Evolutionary conservation across 2,329 filamentous ascomycete species (phyloP).

Genomic region (Calonectria pauciramosa): DNA sequence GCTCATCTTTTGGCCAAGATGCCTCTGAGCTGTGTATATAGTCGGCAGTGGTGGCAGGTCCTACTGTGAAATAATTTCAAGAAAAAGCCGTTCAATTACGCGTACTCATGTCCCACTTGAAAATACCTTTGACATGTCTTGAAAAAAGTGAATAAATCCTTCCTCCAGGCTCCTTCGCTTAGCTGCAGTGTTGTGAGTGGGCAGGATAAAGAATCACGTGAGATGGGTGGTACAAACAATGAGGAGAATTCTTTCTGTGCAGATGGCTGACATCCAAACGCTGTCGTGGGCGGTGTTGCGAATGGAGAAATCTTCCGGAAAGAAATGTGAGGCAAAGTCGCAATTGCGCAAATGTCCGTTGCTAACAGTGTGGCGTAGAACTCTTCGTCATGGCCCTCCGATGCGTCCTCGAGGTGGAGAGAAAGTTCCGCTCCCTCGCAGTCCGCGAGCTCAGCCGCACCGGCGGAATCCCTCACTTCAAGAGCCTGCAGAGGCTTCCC

Average conservation of each 20-base stretch:
- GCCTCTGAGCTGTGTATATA: too few relatives aligned
- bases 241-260: not conserved
- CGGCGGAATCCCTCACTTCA: not conserved
- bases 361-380: not conserved
- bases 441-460: not conserved
- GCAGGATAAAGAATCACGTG: not conserved
- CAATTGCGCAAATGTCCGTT: not conserved
- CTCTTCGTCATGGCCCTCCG: not conserved
- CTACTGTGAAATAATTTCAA: too few relatives aligned
- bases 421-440: not conserved
- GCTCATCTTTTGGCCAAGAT: too few relatives aligned
- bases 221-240: not conserved
- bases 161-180: not conserved
- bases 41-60: too few relatives aligned
- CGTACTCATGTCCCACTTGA: too few relatives aligned
- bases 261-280: not conserved
- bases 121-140: too few relatives aligned
- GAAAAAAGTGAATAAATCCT: too few relatives aligned
- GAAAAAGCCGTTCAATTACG: too few relatives aligned
- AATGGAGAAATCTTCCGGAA: not conserved
- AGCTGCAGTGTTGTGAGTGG: not conserved
- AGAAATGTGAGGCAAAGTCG: not conserved
- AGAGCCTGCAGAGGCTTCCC: not conserved
- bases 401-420: not conserved
- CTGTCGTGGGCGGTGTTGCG: not conserved